Evolutionary conservation across 768 basidiomycete species (phyloP).

Genomic region (Auriscalpium orientale): DNA sequence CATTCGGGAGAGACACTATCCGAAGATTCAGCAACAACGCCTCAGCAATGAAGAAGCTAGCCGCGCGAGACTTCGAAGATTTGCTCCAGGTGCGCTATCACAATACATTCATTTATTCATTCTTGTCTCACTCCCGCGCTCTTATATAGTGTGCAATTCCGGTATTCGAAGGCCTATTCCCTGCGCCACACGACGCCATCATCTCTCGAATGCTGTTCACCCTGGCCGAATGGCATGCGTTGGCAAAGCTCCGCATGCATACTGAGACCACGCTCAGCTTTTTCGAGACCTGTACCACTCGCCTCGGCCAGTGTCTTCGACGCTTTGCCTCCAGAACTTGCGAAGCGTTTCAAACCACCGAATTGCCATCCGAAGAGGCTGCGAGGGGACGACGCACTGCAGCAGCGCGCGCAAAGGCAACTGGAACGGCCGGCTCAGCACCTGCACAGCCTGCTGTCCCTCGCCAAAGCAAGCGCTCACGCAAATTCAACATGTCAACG

Average conservation of each 20-base stretch:
- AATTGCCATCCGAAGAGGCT: conserved; percentile 7
- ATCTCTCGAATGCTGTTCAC: conserved; percentile 18
- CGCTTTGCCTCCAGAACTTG: conserved; percentile 12
- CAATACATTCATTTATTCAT: background rate
- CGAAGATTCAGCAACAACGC: conserved; percentile 15
- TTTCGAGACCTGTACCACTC: conserved; percentile 3
- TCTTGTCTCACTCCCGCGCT: background rate
- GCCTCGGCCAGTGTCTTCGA: conserved; percentile 5
- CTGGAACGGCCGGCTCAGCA: background rate
- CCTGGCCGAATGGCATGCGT: conserved; percentile 18
- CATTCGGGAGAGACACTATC: conserved; percentile 20
- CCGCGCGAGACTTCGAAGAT: conserved; percentile 21
- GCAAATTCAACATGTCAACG: conserved; percentile 24
- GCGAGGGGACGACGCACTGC: background rate
- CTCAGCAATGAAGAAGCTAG: conserved; percentile 21
- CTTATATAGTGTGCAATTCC: conserved; percentile 17
- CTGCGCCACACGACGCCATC: conserved; percentile 12
- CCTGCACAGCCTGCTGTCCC: too few relatives aligned
- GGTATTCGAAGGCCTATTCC: conserved; percentile 19
- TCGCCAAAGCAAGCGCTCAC: background rate
- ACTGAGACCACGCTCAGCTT: conserved; percentile 13
- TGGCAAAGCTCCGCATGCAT: conserved; percentile 23
- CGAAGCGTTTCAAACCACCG: conserved; percentile 6
- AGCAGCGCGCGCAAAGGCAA: background rate
- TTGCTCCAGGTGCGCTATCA: conserved; percentile 16